Evolutionary conservation across 352 stramenopile species (phyloP).

Genomic region (Phytophthora syringae): DNA sequence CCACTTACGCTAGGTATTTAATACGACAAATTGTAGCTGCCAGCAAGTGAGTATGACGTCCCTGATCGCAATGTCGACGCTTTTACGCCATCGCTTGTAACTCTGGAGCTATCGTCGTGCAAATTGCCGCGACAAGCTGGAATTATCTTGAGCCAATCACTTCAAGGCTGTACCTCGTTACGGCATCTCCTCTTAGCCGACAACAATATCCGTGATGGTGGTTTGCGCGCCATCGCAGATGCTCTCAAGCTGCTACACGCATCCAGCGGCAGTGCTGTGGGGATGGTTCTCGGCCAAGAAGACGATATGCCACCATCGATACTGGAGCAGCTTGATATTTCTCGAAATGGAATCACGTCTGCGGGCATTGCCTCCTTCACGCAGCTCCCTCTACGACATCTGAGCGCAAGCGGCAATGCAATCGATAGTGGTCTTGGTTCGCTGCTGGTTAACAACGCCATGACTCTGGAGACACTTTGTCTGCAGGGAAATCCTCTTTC

Average conservation of each 20-base stretch:
- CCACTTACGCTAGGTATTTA: neutral
- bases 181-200: constrained; percentile 45
- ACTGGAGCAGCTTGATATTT: constrained; percentile 55
- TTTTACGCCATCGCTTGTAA: constrained; percentile 47
- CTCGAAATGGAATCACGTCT: constrained; percentile 50
- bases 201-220: constrained; percentile 66
- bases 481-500: constrained; percentile 45
- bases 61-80: constrained; percentile 50
- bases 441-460: constrained; percentile 27
- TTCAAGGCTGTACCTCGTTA: constrained; percentile 41
- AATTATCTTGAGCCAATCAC: constrained; percentile 66
- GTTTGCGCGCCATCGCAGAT: constrained; percentile 56
- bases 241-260: constrained; percentile 37
- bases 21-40: constrained; percentile 28
- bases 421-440: constrained; percentile 42
- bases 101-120: constrained; percentile 58
- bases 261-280: constrained; percentile 11
- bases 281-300: neutral
- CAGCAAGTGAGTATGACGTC: constrained; percentile 66
- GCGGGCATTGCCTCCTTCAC: constrained; percentile 39
- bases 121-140: constrained; percentile 59
- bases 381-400: constrained; percentile 22
- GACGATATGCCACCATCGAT: neutral
- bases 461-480: constrained; percentile 37
- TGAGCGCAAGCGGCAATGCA: constrained; percentile 41